A percentile compares a stretch with the other conserved stretches of the same genome.
Conservation (phyloP, 1,284 basidiomycete species). For the Paramarasmius palmivorus region DNA sequence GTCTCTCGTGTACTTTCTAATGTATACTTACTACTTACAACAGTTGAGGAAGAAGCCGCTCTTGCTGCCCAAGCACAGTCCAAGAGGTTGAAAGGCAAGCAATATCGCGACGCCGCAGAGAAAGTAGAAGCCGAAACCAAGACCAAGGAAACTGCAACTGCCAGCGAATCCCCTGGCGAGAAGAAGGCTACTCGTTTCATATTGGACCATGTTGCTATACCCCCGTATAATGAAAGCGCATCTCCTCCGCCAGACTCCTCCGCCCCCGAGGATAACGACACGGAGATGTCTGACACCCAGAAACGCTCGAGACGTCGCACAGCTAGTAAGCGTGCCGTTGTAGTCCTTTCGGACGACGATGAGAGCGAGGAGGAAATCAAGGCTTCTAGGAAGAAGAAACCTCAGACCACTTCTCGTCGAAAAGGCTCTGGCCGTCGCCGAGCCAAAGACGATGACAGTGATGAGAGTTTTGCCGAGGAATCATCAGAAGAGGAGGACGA, state of each 20-base stretch:
- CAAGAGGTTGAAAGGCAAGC: slow-evolving; percentile 75
- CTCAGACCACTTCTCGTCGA: slow-evolving; percentile 4
- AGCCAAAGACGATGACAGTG: slow-evolving; percentile 10
- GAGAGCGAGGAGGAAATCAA: slow-evolving; percentile 24
- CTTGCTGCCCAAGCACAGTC: slow-evolving; percentile 46
- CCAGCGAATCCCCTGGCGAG: slow-evolving; percentile 5
- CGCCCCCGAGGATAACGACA: slow-evolving; percentile 31
- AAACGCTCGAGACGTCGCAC: slow-evolving; percentile 33
- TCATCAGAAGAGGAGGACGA: slow-evolving; percentile 47
- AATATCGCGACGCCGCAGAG: slow-evolving; percentile 59
- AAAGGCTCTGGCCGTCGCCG: neutral
- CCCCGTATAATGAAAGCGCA: slow-evolving; percentile 8
- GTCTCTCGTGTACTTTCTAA: slow-evolving; percentile 5
- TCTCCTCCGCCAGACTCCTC: slow-evolving; percentile 13
- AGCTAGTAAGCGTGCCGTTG: slow-evolving; percentile 36
- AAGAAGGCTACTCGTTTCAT: slow-evolving; percentile 18
- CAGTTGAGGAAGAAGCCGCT: slow-evolving; percentile 47
- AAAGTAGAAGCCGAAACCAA: slow-evolving; percentile 31
- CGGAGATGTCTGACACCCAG: slow-evolving; percentile 35
- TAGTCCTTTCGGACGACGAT: slow-evolving; percentile 49
- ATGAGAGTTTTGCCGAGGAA: slow-evolving; percentile 24
- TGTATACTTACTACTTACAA: slow-evolving; percentile 24
- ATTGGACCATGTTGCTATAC: slow-evolving; percentile 13
- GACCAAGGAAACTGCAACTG: slow-evolving; percentile 11
- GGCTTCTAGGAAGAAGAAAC: slow-evolving; percentile 16